Evolutionary conservation across 352 stramenopile genomes (phyloP), one percentile per base, ranked within the genome.

Genomic region (Blastocystis sp.): DNA sequence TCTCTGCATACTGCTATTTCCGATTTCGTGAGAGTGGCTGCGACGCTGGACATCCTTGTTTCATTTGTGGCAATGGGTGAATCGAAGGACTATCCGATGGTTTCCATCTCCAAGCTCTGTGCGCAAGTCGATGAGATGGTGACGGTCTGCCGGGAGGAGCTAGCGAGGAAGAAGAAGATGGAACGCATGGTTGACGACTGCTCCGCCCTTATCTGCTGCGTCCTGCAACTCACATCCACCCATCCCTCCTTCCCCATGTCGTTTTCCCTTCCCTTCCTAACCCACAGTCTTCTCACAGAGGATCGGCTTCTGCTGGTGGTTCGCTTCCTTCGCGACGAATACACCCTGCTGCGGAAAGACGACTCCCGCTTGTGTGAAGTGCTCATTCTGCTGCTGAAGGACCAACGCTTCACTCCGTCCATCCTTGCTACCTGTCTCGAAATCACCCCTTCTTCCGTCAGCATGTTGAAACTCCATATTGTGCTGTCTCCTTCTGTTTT

Each of bases 301-400:
- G 45, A 82, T 82, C 23, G 23, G 34, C 21, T 70, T 40, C 74
- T 81, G 9, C 71, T 81, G 17, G 66, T 81, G 1, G n/a, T 81
- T 28, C 71, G 71, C 2, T 81, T 81, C 28, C 56, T 81, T 21
- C 43, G 62, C 5, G 71, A 81, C 41, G 45, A 40, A 17, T 23
- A 40, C 4, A 14, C 14, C 17, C 60, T 77, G 38, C n/a, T 67
- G 48, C 9, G 28, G 21, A 41, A 41, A 4, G 34, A 48, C 19
- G 7, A 17, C 41, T 9, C 34, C 21, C 64, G 43, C 43, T 40
- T 81, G 21, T 14, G 62, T 28, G 9, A 62, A 0, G 11, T 19
- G 14, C 19, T 81, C 14, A 66, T n/a, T 41, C 21, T 43, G 14
- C 38, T 64, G 11, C 21, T 48, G 9, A 5, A 64, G 19, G 34